phyloP scores from a whole-genome alignment of 495 filamentous ascomycete species.

The Xylaria cubensis region DNA sequence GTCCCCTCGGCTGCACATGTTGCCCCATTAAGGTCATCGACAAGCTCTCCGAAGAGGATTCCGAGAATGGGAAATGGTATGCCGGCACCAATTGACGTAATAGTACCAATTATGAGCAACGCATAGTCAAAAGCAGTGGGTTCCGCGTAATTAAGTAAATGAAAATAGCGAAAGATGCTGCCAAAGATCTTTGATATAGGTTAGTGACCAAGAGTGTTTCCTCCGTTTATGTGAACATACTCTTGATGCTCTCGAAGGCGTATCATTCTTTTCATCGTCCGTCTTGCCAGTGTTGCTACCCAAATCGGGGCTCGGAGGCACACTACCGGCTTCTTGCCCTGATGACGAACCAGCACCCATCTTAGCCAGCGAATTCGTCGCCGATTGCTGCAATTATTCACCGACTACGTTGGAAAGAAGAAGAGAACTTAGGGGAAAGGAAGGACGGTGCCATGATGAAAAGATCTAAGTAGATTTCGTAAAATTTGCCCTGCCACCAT shows the following conservation, averaged over 20 bases:
- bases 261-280: background rate
- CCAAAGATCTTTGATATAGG: constrained; percentile 13
- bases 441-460: constrained; percentile 1
- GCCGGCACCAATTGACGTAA: constrained; percentile 65
- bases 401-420: background rate
- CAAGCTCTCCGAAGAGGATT: constrained; percentile 70
- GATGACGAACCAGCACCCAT: constrained; percentile 10
- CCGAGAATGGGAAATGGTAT: constrained; percentile 73
- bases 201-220: background rate
- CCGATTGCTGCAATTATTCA: background rate
- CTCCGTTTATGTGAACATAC: background rate
- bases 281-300: background rate
- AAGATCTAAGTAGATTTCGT: background rate
- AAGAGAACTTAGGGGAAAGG: background rate
- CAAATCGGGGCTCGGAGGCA: background rate
- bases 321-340: background rate
- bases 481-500: constrained; percentile 17
- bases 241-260: constrained; percentile 13
- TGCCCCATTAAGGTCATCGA: constrained; percentile 69
- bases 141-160: constrained; percentile 45
- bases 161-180: constrained; percentile 42
- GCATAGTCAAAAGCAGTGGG: constrained; percentile 52
- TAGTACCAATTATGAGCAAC: constrained; percentile 58
- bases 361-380: constrained; percentile 9
- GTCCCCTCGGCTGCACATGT: constrained; percentile 50